These are phyloP conservation scores for Neurospora sp. DNA, from an alignment of 495 filamentous ascomycete species.

Conservation along the genomic window DNA sequence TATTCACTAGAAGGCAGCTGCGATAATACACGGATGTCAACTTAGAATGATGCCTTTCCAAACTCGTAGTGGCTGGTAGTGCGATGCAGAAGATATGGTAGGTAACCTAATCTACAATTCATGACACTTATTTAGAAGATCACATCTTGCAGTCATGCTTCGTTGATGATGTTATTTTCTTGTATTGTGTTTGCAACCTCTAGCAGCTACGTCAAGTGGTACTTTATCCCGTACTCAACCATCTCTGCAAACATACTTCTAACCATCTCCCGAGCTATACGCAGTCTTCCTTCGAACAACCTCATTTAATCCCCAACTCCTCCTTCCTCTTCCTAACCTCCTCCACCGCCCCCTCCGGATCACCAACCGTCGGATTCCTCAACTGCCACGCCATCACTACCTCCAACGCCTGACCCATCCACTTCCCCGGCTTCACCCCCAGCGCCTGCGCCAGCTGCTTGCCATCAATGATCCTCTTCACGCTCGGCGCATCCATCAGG, in stretches of 20 bases:
- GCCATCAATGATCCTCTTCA: conserved; percentile 58
- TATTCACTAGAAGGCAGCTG: not conserved
- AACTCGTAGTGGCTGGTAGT: not conserved
- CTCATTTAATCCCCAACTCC: conserved; percentile 43
- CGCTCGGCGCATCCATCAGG: conserved; percentile 36
- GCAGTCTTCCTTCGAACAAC: not conserved
- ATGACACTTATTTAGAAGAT: not conserved
- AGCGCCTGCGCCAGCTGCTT: conserved; percentile 52
- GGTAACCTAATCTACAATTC: too few relatives aligned
- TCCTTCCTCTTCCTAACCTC: conserved; percentile 44
- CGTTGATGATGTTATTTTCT: not conserved
- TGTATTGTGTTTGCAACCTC: not conserved
- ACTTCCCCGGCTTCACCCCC: conserved; percentile 55
- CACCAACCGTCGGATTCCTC: conserved; percentile 54
- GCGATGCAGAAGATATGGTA: not conserved
- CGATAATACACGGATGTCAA: not conserved
- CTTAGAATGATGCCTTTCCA: not conserved
- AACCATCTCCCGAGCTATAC: not conserved
- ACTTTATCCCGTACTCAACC: not conserved
- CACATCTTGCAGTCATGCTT: not conserved
- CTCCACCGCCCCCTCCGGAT: conserved; percentile 54
- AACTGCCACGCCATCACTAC: conserved; percentile 78
- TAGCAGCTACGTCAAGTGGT: not conserved
- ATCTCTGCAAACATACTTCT: not conserved
- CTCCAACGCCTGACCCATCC: conserved; percentile 66